Conservation (phyloP, 139 green algal species). For the Chlorella sorokiniana region DNA sequence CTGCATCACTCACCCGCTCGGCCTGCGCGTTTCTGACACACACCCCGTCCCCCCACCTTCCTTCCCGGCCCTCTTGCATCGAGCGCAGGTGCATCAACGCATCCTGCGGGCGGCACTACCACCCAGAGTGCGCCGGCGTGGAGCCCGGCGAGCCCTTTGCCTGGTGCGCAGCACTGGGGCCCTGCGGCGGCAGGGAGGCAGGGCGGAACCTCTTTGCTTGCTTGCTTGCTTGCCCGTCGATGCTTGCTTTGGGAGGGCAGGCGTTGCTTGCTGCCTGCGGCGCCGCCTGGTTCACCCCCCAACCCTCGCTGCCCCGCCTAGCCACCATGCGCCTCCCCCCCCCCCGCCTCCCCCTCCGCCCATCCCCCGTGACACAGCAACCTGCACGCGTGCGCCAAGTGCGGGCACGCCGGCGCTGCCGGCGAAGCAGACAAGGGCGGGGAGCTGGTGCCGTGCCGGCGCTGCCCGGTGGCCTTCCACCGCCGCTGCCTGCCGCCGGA, state of each 20-base stretch:
- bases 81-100: conserved; percentile 48
- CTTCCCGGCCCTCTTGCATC: not conserved
- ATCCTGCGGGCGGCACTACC: conserved; percentile 60
- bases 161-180: conserved; percentile 18
- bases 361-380: conserved; percentile 15
- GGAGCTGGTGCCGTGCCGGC: conserved; percentile 57
- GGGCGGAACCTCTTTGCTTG: not conserved
- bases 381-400: conserved; percentile 40
- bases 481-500: conserved; percentile 48
- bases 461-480: conserved; percentile 63
- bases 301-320: not conserved
- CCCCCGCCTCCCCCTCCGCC: not conserved
- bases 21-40: no score
- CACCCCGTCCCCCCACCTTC: not conserved
- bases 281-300: not conserved
- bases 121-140: conserved; percentile 43
- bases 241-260: not conserved
- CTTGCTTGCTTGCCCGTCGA: not conserved
- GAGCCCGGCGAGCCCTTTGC: conserved; percentile 2
- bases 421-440: not conserved
- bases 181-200: not conserved
- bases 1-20: no score
- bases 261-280: not conserved
- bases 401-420: not conserved
- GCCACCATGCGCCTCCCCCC: not conserved